These are phyloP conservation scores for Baudoinia panamericana DNA, from an alignment of 495 filamentous ascomycete genomes.

Conservation along the genomic window DNA sequence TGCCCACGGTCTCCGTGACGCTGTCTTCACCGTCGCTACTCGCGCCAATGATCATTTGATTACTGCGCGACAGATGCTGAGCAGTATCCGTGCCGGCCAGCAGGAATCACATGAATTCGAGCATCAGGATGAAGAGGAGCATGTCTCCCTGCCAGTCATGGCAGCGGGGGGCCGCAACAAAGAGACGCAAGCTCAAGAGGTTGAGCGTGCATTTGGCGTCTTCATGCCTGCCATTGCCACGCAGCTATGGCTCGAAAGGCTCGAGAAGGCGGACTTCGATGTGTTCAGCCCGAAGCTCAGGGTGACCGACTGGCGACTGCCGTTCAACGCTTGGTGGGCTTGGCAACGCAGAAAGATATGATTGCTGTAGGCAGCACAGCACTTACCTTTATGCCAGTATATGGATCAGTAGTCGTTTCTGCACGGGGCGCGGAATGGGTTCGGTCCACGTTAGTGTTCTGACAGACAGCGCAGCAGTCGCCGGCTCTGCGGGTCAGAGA, in stretches of 20 bases:
- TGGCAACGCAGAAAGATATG: slow-evolving; percentile 47
- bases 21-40: slow-evolving; percentile 83
- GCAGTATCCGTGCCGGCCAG: slow-evolving; percentile 55
- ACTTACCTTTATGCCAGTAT: no score
- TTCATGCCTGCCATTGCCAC: slow-evolving; percentile 70
- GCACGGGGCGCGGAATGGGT: no score
- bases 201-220: slow-evolving; percentile 47
- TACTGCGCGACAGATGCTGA: slow-evolving; percentile 82
- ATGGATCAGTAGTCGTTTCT: no score
- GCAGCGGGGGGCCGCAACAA: slow-evolving; percentile 2
- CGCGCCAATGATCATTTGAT: slow-evolving; percentile 90
- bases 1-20: slow-evolving; percentile 70
- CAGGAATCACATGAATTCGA: slow-evolving; percentile 76
- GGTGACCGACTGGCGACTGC: slow-evolving; percentile 69
- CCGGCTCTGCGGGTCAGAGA: no score
- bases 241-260: slow-evolving; percentile 57
- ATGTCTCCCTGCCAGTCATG: slow-evolving; percentile 38
- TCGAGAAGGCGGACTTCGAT: slow-evolving; percentile 76
- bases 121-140: slow-evolving; percentile 64
- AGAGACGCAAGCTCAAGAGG: slow-evolving; percentile 24
- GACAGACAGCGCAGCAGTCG: no score
- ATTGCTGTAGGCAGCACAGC: slow-evolving; percentile 2
- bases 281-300: slow-evolving; percentile 53
- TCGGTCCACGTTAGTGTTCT: no score
- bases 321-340: slow-evolving; percentile 72